These are phyloP conservation scores for Lactifluus volemus DNA, from an alignment of 768 basidiomycete genomes.

Conservation along the genomic window DNA sequence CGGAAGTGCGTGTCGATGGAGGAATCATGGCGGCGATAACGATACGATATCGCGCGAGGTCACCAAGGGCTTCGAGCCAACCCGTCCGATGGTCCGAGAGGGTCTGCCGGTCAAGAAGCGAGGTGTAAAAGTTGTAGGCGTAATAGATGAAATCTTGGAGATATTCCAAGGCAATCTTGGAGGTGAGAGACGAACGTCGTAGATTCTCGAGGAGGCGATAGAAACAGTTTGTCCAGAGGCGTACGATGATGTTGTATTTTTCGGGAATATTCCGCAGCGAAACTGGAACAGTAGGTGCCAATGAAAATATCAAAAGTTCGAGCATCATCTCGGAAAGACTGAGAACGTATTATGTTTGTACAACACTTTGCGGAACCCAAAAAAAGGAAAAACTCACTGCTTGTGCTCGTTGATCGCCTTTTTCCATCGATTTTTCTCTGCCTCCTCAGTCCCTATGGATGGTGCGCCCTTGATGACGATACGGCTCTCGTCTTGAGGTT, in stretches of 20 bases:
- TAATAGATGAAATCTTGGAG: slow-evolving; percentile 93
- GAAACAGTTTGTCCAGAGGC: slow-evolving; percentile 89
- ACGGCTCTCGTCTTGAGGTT: slow-evolving; percentile 40
- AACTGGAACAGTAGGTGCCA: slow-evolving; percentile 80
- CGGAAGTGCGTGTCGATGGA: slow-evolving; percentile 30
- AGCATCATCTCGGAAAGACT: slow-evolving; percentile 90
- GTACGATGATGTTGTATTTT: slow-evolving; percentile 92
- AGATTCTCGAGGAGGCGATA: slow-evolving; percentile 86
- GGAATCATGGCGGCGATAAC: slow-evolving; percentile 83
- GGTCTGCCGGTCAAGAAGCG: slow-evolving; percentile 73
- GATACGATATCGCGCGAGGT: slow-evolving; percentile 92
- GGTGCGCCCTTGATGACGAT: slow-evolving; percentile 26
- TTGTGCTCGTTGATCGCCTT: slow-evolving; percentile 75
- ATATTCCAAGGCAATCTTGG: slow-evolving; percentile 72
- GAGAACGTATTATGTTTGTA: slow-evolving; percentile 18
- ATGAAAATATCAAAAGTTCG: slow-evolving; percentile 75
- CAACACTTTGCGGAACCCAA: not conserved
- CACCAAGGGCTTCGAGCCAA: slow-evolving; percentile 96
- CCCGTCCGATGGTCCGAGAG: slow-evolving; percentile 63
- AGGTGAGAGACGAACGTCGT: slow-evolving; percentile 70
- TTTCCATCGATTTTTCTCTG: slow-evolving; percentile 70
- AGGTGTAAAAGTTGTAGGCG: slow-evolving; percentile 90
- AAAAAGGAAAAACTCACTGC: slow-evolving; percentile 42
- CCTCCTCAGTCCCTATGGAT: slow-evolving; percentile 40
- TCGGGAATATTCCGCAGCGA: slow-evolving; percentile 83